These are phyloP conservation scores for Diaporthe destruens DNA, from an alignment of 2,329 filamentous ascomycete species.

Conservation along the genomic window DNA sequence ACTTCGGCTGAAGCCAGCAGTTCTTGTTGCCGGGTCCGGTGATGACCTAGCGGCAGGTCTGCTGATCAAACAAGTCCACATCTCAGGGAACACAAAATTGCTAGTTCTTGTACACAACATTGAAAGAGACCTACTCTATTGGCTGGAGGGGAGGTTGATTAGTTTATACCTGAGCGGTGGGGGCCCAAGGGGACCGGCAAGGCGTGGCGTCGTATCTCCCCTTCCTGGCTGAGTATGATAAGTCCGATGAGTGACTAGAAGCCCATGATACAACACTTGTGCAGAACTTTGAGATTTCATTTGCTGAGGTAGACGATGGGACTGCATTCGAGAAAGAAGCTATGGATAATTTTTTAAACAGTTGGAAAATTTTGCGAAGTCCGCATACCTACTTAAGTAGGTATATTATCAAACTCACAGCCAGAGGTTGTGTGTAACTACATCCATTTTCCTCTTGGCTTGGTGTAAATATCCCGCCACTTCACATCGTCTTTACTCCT, in stretches of 20 bases:
- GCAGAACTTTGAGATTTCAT: constrained; percentile 19
- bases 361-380: too few relatives aligned
- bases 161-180: constrained; percentile 44
- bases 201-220: constrained; percentile 42
- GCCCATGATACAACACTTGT: constrained; percentile 1
- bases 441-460: too few relatives aligned
- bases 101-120: constrained; percentile 38
- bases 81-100: constrained; percentile 37
- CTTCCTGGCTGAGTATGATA: constrained; percentile 35
- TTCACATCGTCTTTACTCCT: not conserved
- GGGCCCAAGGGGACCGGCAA: constrained; percentile 33
- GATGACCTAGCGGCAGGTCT: constrained; percentile 32
- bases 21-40: constrained; percentile 28
- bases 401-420: too few relatives aligned
- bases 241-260: not conserved
- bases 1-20: constrained; percentile 27
- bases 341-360: constrained; percentile 8
- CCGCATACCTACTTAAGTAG: too few relatives aligned
- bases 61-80: constrained; percentile 37
- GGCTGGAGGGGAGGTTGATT: constrained; percentile 22
- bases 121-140: constrained; percentile 43
- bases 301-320: constrained; percentile 15
- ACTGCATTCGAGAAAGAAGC: constrained; percentile 11
- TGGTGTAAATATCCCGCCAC: not conserved
- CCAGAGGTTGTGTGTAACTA: too few relatives aligned